Evolutionary conservation across 495 filamentous ascomycete genomes (phyloP), one percentile per base, ranked within the genome.

Genomic region (Daldinia caldariorum): DNA sequence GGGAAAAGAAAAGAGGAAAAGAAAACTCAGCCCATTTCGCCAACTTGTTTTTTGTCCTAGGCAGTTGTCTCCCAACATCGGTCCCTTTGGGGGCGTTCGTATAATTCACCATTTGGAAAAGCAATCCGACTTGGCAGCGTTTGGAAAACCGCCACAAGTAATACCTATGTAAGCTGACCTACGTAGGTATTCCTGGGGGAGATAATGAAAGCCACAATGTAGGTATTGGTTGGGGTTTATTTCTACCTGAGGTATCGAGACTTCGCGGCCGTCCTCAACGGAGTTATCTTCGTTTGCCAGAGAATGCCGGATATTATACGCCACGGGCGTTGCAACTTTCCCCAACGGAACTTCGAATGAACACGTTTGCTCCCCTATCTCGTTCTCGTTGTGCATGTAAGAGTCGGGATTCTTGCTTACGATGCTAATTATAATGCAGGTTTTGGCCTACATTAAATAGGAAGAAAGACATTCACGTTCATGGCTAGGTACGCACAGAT

Each of bases 111-210:
- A 41, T 47, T 3, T 57, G 8, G 31, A 18, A 38, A 20, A 32
- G 38, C 12, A 16, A 6, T 32, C 54, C 29, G 7, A 26, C 20
- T 4, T 57, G 8, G 38, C 39, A 39, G 49, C 32, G 47, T 35
- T 32, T 26, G n/a, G 49, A 3, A 3, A 18, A 8, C 47, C 39
- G 35, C 64, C 49, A 16, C 47, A 47, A 43, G 56, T 56, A 41
- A 16, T 20, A n/a, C n/a, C n/a, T n/a, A 38, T 53, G 56, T 61
- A 41, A 61, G 57, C 58, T 67, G 53, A 67, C 50, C 50, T 26
- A 13, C 29, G 16, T 26, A 13, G 16, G 16, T 58, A 51, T 14
- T 31, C 22, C 41, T 31, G 16, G 20, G 26, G 10, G 43, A 49
- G 20, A 26, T 3, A 9, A 47, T 4, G 5, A 47, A 47, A 47